phyloP scores from a whole-genome alignment of 2,329 filamentous ascomycete genomes.

The Sporothrix curviconia region DNA sequence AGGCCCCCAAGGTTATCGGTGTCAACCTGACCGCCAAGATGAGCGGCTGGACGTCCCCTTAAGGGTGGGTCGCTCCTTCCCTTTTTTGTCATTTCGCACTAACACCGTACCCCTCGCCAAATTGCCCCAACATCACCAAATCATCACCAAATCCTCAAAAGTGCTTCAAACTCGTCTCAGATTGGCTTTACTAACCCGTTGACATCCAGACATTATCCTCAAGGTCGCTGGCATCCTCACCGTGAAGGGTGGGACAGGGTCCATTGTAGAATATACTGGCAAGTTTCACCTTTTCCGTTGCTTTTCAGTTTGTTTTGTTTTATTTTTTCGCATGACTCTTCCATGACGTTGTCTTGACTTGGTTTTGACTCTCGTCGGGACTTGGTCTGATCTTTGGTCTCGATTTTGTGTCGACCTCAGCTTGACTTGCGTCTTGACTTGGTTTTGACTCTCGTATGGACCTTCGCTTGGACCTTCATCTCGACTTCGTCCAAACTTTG shows the following conservation, averaged over 20 bases:
- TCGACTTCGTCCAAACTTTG: too few species aligned
- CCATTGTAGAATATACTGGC: conserved; percentile 71
- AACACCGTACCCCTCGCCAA: not conserved
- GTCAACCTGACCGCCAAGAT: conserved; percentile 87
- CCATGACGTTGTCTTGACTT: not conserved
- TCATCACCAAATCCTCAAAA: too few species aligned
- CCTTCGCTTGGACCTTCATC: too few species aligned
- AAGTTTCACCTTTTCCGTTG: not conserved
- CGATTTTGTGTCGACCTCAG: too few species aligned
- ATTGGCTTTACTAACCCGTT: conserved; percentile 3
- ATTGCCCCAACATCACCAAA: not conserved
- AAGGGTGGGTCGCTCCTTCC: conserved; percentile 60
- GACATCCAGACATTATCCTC: conserved; percentile 73
- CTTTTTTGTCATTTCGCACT: conserved; percentile 1
- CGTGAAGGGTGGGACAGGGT: conserved; percentile 95
- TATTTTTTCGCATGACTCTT: not conserved
- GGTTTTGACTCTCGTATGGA: too few species aligned
- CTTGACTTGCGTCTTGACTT: too few species aligned
- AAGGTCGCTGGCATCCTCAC: conserved; percentile 96
- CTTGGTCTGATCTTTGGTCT: too few species aligned
- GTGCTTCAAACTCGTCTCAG: too few species aligned
- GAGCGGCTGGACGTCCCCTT: conserved; percentile 83
- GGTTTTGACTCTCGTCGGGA: too few species aligned
- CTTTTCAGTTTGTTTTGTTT: not conserved
- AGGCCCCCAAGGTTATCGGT: conserved; percentile 95